These are phyloP conservation scores for Colletotrichum cereale DNA, from an alignment of 2,329 filamentous ascomycete species.

Conservation along the genomic window DNA sequence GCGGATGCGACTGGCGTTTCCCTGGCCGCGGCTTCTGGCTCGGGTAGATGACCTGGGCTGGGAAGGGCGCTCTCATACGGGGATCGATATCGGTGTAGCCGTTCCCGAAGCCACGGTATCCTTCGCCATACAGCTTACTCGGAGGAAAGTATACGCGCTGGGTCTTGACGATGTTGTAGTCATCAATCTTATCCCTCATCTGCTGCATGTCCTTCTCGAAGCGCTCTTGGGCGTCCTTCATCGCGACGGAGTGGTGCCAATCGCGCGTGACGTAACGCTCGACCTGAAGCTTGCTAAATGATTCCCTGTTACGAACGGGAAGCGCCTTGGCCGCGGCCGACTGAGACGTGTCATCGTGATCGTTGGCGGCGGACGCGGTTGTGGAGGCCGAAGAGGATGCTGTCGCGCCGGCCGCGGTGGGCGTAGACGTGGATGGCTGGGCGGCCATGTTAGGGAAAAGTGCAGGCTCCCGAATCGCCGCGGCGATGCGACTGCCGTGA, in stretches of 20 bases:
- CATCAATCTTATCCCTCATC: constrained; percentile 76
- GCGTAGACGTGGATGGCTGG: constrained; percentile 52
- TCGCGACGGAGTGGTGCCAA: constrained; percentile 64
- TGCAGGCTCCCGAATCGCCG: constrained; percentile 52
- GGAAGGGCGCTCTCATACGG: constrained; percentile 37
- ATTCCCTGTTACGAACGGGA: constrained; percentile 67
- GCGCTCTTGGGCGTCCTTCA: constrained; percentile 64
- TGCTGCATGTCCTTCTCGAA: constrained; percentile 70
- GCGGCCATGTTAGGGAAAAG: constrained; percentile 57
- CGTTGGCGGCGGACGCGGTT: constrained; percentile 44
- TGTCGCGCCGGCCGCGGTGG: constrained; percentile 45
- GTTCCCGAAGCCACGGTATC: constrained; percentile 92
- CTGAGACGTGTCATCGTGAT: constrained; percentile 36
- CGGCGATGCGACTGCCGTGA: constrained; percentile 49
- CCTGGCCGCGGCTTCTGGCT: constrained; percentile 80
- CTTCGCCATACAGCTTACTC: constrained; percentile 73
- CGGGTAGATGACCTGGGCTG: constrained; percentile 77
- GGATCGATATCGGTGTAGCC: constrained; percentile 75
- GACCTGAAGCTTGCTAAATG: constrained; percentile 65
- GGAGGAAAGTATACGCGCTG: constrained; percentile 68
- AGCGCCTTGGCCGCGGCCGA: constrained; percentile 44
- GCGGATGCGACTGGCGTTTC: constrained; percentile 77
- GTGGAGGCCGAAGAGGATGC: constrained; percentile 50
- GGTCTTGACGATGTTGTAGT: constrained; percentile 73
- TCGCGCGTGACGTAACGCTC: constrained; percentile 68